Percentiles rank a stretch among this genome's conserved stretches.
These are phyloP conservation scores for Blastobotrys aristatus DNA, from an alignment of 1,139 yeast genomes.

Conservation along the genomic window DNA sequence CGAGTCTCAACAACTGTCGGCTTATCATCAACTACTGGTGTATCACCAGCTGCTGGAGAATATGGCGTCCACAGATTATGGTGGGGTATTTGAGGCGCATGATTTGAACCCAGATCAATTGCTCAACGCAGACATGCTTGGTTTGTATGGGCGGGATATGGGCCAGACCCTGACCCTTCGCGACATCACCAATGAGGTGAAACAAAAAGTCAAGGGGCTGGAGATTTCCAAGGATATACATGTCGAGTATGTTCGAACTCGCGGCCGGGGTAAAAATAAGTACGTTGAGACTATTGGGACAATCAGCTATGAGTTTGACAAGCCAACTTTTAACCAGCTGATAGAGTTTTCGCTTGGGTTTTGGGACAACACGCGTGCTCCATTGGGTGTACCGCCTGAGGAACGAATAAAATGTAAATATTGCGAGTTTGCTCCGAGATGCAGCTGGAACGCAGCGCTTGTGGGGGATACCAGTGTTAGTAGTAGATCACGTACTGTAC, in stretches of 20 bases:
- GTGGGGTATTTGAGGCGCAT: neutral
- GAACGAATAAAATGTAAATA: constrained; percentile 22
- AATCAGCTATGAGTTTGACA: constrained; percentile 22
- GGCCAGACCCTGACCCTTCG: neutral
- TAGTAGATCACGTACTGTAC: too few species aligned
- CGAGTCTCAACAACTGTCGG: constrained; percentile 26
- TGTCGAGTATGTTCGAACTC: constrained; percentile 21
- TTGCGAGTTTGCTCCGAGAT: constrained; percentile 20
- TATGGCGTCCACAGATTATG: constrained; percentile 14
- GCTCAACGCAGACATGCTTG: constrained; percentile 5
- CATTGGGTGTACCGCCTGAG: constrained; percentile 26
- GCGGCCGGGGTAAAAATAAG: constrained; percentile 11
- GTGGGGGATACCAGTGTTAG: too few species aligned
- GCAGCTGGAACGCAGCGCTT: constrained; percentile 24
- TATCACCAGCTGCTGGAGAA: constrained; percentile 27
- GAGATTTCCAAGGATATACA: constrained; percentile 14
- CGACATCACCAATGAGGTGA: neutral
- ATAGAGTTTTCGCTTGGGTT: constrained; percentile 25
- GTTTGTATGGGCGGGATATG: neutral
- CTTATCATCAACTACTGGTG: constrained; percentile 33
- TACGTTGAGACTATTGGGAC: constrained; percentile 17
- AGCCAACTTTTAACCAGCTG: constrained; percentile 18
- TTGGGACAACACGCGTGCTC: constrained; percentile 27
- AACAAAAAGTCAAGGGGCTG: neutral
- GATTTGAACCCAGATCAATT: constrained; percentile 3